Evolutionary conservation across 441 rosid species (phyloP).

Genomic region (Capsella rubella): DNA sequence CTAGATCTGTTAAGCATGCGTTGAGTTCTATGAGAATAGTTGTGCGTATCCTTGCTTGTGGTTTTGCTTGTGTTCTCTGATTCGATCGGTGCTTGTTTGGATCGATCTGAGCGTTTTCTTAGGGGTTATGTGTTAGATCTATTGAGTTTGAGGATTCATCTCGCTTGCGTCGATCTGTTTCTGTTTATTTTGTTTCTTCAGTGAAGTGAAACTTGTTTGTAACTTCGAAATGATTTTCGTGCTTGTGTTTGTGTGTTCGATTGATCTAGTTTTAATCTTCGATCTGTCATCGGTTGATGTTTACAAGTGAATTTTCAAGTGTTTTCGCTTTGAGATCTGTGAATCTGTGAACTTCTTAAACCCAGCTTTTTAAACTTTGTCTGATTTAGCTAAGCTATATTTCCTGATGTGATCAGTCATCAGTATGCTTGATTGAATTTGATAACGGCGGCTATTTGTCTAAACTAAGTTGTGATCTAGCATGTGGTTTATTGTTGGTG

Average conservation of each 20-base stretch:
- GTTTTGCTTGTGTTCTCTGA: background rate
- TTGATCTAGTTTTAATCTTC: conserved; percentile 28
- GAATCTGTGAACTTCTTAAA: background rate
- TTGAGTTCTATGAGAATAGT: conserved; percentile 5
- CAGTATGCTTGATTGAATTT: background rate
- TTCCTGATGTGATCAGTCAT: conserved; percentile 1
- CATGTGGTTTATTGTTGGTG: background rate
- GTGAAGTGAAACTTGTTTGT: background rate
- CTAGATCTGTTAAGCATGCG: conserved; percentile 41
- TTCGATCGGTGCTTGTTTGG: background rate
- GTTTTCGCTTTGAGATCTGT: conserved; percentile 29
- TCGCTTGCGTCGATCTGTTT: background rate
- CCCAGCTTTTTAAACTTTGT: background rate
- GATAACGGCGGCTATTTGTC: background rate
- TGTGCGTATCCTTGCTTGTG: conserved; percentile 19
- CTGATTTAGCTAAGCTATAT: background rate
- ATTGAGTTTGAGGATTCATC: background rate
- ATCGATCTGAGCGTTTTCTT: conserved; percentile 29
- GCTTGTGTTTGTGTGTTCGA: background rate
- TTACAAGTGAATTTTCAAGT: conserved; percentile 11
- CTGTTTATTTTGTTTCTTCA: conserved; percentile 1
- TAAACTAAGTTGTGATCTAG: background rate
- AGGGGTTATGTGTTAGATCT: conserved; percentile 33
- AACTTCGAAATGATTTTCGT: conserved; percentile 15
- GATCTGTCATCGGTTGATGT: conserved; percentile 15